Base-by-base conservation (phyloP, 306 rosid species). In the Lablab purpureus region DNA sequence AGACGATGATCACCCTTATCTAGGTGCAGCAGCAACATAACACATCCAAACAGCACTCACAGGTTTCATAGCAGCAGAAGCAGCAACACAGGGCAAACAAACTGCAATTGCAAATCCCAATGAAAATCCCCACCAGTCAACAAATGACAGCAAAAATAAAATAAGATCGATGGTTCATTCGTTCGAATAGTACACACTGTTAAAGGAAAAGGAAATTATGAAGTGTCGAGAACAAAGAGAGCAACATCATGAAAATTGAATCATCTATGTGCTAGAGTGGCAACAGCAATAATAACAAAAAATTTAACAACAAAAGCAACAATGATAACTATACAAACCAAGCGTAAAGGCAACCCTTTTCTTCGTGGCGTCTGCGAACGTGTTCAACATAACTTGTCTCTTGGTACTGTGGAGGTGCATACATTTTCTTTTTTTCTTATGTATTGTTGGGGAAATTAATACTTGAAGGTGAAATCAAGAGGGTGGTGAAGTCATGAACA, bases 341-440 rank as follows among this genome's bases (percentile, higher is more conserved):
- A 47, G 81, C 83, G 59, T 80, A 86, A 46, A 83, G 79, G 40
- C 75, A 80, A 21, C 87, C 83, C 58, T 80, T 86, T 41, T 83
- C 81, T 60, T 86, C 73, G 11, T 76, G 67, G 81, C 85, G 83
- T 58, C 17, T 86, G 9, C 37, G 75, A 56, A 86, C 22, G 27
- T 86, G 87, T 41, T 83, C 79, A 49, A 50, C 45, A 63, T 80
- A 73, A 8, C 52, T 68, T 12, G 80, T 67, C 51, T 65, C 74
- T 76, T 86, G 75, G 45, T 51, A 67, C 17, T 0, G 45, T 2
- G 82, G 85, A 25, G 80, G 77, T 55, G 67, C 78, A 41, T 76
- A 3, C 80, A 56, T 82, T 50, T 19, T 67, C 62, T 8, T 40
- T 36, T 9, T 13, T 9, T 9, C 13, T 80, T 28, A 2, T 58